Evolutionary conservation across 345 rosid species (phyloP).

Genomic region (Hypericum androsaemum): DNA sequence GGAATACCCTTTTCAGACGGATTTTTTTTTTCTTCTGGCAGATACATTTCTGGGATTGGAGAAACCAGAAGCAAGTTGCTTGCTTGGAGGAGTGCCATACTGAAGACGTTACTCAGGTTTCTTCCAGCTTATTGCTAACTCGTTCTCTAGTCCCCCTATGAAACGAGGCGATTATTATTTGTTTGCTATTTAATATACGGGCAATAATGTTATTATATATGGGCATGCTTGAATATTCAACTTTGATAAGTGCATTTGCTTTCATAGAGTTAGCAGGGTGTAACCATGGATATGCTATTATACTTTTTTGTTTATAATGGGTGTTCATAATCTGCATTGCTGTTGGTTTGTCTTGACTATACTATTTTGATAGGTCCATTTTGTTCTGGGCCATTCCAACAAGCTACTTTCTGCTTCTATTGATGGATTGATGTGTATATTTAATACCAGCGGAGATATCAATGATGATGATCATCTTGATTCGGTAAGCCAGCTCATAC

Average conservation of each 20-base stretch:
- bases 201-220: no score
- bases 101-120: conserved; percentile 91
- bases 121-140: no score
- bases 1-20: not conserved
- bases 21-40: conserved; percentile 14
- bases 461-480: conserved; percentile 87
- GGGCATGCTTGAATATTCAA: no score
- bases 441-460: conserved; percentile 66
- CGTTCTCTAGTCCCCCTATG: no score
- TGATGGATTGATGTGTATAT: conserved; percentile 83
- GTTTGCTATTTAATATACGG: no score
- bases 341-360: not conserved
- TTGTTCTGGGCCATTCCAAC: conserved; percentile 52
- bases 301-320: no score
- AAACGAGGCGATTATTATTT: no score
- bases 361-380: conserved; percentile 46
- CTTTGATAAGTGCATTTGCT: no score
- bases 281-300: no score
- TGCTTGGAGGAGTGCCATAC: conserved; percentile 79
- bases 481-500: conserved; percentile 42
- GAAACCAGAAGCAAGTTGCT: conserved; percentile 81
- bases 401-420: conserved; percentile 82
- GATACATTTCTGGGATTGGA: conserved; percentile 94
- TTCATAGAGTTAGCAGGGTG: no score
- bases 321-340: no score